Base-by-base conservation (phyloP, 1,284 basidiomycete species). In the Hypsizygus ulmarius region DNA sequence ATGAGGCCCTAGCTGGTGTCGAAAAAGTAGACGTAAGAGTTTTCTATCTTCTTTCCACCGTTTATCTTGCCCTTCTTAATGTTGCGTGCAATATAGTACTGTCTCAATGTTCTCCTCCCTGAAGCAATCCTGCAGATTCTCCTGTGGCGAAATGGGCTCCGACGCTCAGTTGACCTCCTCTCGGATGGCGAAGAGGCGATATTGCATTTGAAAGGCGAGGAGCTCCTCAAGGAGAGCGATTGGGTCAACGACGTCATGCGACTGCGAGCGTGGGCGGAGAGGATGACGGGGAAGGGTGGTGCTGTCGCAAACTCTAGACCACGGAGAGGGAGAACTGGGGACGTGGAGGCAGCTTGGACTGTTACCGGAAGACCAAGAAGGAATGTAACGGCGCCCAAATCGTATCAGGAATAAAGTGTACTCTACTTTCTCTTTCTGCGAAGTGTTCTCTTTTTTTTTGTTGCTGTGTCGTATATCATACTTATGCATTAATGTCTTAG, bases 91-190 rank as follows among this genome's bases (percentile, higher is more conserved):
- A 29, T 30, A 36, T 53, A 90, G 85, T 90, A 88, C 56, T 87
- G 83, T 60, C 65, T 77, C 21, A 80, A 84, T 52, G 74, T 90
- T 18, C 75, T 90, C 9, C 70, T 87, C 7, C 82, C 80, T 3
- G 85, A 87, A 63, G 74, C 81, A 1, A 70, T 86, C 32, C 69
- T 82, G 35, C 87, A 90, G 59, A 69, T 90, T 12, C 67, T 87
- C 5, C 64, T 88, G 11, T 88, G 86, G 84, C 77, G 84, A 12
- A 67, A 67, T 11, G 84, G 81, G 1, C 64, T 74, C 29, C 82
- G 87, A 15, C 71, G 59, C 1, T 71, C 72, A 0, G 39, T 70
- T 4, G 66, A 70, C 1, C 64, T 85, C 8, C 71, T 83, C 12
- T 62, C 75, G 1, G 59, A 64, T 0, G 68, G 69, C 18, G 81